Conservation (phyloP, 2,329 filamentous ascomycete species). For the Aspergillus fijiensis region DNA sequence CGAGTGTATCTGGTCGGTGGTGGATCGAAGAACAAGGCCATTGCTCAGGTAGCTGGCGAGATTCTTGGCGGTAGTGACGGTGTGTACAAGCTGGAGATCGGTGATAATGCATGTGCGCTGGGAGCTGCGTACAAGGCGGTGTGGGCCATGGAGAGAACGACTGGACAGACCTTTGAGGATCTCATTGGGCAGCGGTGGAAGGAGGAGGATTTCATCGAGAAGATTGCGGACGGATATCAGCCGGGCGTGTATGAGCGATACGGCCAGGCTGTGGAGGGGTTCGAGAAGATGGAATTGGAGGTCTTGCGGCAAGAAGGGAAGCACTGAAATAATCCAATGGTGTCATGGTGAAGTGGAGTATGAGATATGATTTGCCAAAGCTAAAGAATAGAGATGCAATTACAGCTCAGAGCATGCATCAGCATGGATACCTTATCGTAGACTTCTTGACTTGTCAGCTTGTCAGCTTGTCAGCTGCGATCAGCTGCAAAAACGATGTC, state of each 20-base stretch:
- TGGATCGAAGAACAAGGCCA: slow-evolving; percentile 84
- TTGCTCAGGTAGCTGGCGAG: slow-evolving; percentile 79
- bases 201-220: slow-evolving; percentile 78
- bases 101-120: slow-evolving; percentile 90
- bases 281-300: slow-evolving; percentile 70
- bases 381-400: too few relatives aligned
- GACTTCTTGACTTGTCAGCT: too few relatives aligned
- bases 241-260: slow-evolving; percentile 74
- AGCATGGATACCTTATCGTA: not conserved
- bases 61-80: slow-evolving; percentile 87
- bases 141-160: slow-evolving; percentile 75
- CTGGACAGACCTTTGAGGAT: slow-evolving; percentile 78
- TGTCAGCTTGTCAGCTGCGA: too few relatives aligned
- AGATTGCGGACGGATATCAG: slow-evolving; percentile 78
- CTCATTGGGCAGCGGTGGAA: slow-evolving; percentile 81
- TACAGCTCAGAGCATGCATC: not conserved
- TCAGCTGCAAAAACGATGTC: not conserved
- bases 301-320: slow-evolving; percentile 53
- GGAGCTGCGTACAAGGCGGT: slow-evolving; percentile 95
- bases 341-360: not conserved
- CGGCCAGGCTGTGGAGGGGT: slow-evolving; percentile 71
- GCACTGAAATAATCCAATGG: not conserved
- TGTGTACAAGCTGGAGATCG: slow-evolving; percentile 89
- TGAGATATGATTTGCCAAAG: not conserved
- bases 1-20: slow-evolving; percentile 94